Conservation (phyloP, 805 yeast species). For the Scheffersomyces ergatensis region DNA sequence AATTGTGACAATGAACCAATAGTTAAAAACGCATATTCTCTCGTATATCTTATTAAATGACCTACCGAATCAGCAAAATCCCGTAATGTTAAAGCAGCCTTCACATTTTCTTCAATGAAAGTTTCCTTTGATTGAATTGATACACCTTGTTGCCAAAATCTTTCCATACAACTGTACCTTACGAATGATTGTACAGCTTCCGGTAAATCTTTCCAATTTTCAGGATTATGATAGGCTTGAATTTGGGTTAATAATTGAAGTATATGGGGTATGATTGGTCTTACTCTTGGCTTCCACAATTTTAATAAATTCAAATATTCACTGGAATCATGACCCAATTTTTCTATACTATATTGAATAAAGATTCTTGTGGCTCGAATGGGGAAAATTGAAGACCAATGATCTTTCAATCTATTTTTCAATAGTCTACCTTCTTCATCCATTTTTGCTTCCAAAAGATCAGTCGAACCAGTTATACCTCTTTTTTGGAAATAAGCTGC, state of each 20-base stretch:
- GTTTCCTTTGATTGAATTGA: slow-evolving; percentile 92
- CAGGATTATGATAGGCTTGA: slow-evolving; percentile 92
- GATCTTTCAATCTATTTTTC: slow-evolving; percentile 76
- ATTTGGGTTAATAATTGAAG: slow-evolving; percentile 84
- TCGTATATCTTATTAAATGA: slow-evolving; percentile 88
- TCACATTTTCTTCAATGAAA: slow-evolving; percentile 89
- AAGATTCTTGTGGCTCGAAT: slow-evolving; percentile 93
- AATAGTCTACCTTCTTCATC: slow-evolving; percentile 83
- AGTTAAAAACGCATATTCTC: slow-evolving; percentile 92
- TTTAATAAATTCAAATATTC: slow-evolving; percentile 68
- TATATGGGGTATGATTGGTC: slow-evolving; percentile 88
- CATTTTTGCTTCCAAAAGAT: slow-evolving; percentile 75
- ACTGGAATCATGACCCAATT: slow-evolving; percentile 72
- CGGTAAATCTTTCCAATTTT: slow-evolving; percentile 85
- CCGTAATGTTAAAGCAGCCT: slow-evolving; percentile 88
- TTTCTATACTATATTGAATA: slow-evolving; percentile 93
- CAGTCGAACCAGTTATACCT: slow-evolving; percentile 73
- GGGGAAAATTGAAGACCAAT: slow-evolving; percentile 94
- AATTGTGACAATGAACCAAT: slow-evolving; percentile 85
- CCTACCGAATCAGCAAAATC: slow-evolving; percentile 99
- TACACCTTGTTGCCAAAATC: slow-evolving; percentile 99
- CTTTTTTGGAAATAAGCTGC: slow-evolving; percentile 86
- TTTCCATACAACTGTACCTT: slow-evolving; percentile 81
- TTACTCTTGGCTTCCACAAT: slow-evolving; percentile 91
- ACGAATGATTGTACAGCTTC: slow-evolving; percentile 89